Base-by-base conservation (phyloP, 768 basidiomycete genomes). In the Clitopilus passeckerianus region DNA sequence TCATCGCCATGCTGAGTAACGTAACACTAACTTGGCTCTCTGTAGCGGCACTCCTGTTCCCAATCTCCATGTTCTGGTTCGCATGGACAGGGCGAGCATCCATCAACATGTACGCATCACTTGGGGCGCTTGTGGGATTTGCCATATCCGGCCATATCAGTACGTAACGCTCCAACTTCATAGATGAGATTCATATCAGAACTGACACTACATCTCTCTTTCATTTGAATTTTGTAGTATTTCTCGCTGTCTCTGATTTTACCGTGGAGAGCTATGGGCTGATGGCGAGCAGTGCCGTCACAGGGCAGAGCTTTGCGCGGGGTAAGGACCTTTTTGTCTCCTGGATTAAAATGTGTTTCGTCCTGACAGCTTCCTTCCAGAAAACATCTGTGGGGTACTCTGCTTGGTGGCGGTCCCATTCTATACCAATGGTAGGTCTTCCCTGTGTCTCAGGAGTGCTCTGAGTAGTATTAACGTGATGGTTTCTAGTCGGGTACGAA, bases 11-110 rank as follows among this genome's bases (percentile, higher is more conserved):
- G 18, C 5, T 50, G 22, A 50, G 16, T 18, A 50, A 50, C 46
- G 46, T 50, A 18, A 50, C 5, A 5, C 16, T 18, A 18, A 18
- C 20, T 27, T 6, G 2, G 12, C 53, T 53, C 8, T 35, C 46
- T 54, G 23, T 33, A 67, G 66, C 66, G 8, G 66, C 66, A 1
- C 20, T 65, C 18, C n/a, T 67, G 3, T 67, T 67, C 27, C 66
- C 66, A 0, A 56, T 67, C 30, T 67, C 66, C 24, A 61, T 67
- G 66, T 67, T 62, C 50, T 67, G 66, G 66, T 65, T 67, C 54
- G 66, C 66, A 22, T 67, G 66, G 66, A 65, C 66, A 22, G 46
- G 61, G 23, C 35, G 43, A 34, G 64, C 66, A 14, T 59, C 64
- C 18, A 57, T 63, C 53, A 67, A 41, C 34, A 63, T 67, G 20